Conservation (phyloP, 495 filamentous ascomycete genomes). For the Penicillium cinerascens region DNA sequence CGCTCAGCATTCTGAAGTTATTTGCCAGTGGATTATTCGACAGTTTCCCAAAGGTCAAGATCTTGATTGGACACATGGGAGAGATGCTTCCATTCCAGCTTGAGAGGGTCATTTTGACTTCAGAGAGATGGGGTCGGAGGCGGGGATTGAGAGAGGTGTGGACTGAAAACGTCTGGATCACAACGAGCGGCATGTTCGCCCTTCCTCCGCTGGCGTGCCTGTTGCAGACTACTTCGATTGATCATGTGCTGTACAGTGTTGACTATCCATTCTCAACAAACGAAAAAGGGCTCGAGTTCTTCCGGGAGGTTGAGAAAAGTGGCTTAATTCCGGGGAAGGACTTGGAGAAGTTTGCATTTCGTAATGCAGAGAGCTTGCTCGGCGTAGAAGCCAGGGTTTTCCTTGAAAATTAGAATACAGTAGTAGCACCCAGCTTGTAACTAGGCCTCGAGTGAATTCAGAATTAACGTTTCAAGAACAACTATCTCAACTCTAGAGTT, state of each 20-base stretch:
- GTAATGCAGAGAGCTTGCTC: not conserved
- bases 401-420: too few relatives aligned
- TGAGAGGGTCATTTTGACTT: conserved; percentile 27
- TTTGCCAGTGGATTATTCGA: conserved; percentile 48
- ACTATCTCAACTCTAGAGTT: too few relatives aligned
- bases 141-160: conserved; percentile 36
- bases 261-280: too few relatives aligned
- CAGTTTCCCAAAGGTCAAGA: conserved; percentile 40
- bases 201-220: conserved; percentile 36
- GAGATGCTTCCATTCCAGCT: conserved; percentile 46
- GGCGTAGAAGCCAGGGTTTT: too few relatives aligned
- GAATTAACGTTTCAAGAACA: too few relatives aligned
- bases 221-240: conserved; percentile 38
- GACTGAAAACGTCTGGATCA: conserved; percentile 40
- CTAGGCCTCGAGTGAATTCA: too few relatives aligned
- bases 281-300: too few relatives aligned
- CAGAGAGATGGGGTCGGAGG: conserved; percentile 22
- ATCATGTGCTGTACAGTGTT: too few relatives aligned
- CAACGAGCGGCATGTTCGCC: conserved; percentile 31
- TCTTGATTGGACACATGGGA: conserved; percentile 46
- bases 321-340: too few relatives aligned
- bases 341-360: too few relatives aligned
- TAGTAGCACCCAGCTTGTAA: too few relatives aligned
- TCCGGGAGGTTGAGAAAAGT: too few relatives aligned
- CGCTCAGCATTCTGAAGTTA: conserved; percentile 38